These are phyloP conservation scores for Exophiala calicioides DNA, from an alignment of 2,329 filamentous ascomycete genomes.

Conservation along the genomic window DNA sequence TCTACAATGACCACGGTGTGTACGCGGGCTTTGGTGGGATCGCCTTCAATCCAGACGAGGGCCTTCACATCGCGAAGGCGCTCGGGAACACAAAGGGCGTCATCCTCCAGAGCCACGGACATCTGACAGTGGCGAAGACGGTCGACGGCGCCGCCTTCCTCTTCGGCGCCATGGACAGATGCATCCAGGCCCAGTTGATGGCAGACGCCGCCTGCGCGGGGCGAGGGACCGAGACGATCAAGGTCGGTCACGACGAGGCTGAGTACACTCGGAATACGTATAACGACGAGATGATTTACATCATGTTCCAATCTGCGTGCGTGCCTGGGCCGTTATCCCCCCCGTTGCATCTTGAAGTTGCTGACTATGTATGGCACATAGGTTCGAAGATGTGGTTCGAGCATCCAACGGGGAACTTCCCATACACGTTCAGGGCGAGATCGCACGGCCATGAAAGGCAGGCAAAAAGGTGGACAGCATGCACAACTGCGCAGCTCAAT, in stretches of 20 bases:
- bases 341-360: neutral
- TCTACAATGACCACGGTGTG: conserved; percentile 40
- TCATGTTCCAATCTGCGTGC: conserved; percentile 30
- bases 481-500: too few relatives aligned
- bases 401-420: conserved; percentile 26
- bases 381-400: conserved; percentile 28
- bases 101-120: conserved; percentile 56
- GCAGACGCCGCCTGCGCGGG: conserved; percentile 44
- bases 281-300: conserved; percentile 31
- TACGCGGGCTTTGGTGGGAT: conserved; percentile 45
- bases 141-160: conserved; percentile 57
- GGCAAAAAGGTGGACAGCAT: too few relatives aligned
- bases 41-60: conserved; percentile 42
- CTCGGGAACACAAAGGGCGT: conserved; percentile 55
- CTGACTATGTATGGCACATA: neutral
- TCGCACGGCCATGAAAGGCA: conserved; percentile 20
- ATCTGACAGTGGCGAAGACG: conserved; percentile 53
- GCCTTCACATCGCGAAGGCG: conserved; percentile 41
- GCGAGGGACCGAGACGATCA: conserved; percentile 24
- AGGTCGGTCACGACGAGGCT: conserved; percentile 24
- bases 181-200: conserved; percentile 44
- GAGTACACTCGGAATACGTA: conserved; percentile 28
- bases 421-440: conserved; percentile 26
- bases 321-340: too few relatives aligned
- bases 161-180: conserved; percentile 51